Conservation (phyloP, 192 early-diverging fungal species). For the Chytriomyces sp. region DNA sequence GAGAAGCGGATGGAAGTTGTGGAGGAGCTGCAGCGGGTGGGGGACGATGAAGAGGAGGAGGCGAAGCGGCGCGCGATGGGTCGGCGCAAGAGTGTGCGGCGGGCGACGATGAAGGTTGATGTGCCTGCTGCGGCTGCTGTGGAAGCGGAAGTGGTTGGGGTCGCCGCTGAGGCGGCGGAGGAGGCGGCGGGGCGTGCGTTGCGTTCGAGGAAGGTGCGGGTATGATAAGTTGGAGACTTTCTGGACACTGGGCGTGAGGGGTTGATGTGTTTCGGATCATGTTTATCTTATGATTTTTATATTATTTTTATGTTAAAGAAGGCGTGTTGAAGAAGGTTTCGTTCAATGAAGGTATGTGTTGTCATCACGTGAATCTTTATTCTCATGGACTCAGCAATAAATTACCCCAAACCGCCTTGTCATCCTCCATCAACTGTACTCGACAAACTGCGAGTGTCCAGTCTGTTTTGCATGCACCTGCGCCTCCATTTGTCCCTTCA, state of each 20-base stretch:
- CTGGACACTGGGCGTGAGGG: background rate
- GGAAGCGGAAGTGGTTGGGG: background rate
- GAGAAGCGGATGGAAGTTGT: background rate
- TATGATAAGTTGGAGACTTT: no score
- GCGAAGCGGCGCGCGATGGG: background rate
- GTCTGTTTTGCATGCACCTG: slow-evolving; percentile 61
- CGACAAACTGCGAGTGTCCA: slow-evolving; percentile 49
- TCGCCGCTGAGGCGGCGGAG: background rate
- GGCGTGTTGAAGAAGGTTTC: background rate
- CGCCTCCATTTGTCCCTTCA: slow-evolving; percentile 64
- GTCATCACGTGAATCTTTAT: background rate
- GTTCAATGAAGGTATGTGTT: background rate
- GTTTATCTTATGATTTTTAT: background rate
- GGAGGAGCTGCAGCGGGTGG: background rate
- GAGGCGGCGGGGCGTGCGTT: background rate
- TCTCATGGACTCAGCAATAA: background rate
- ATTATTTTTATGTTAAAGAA: background rate
- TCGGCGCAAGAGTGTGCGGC: background rate
- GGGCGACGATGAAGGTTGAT: background rate
- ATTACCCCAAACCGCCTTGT: no score
- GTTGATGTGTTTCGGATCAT: background rate
- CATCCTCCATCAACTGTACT: slow-evolving; percentile 33
- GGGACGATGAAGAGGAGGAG: background rate
- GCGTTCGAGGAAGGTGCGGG: background rate
- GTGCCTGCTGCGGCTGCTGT: background rate